Base-by-base conservation (phyloP, 2,329 filamentous ascomycete species). In the Neofusicoccum parvum region DNA sequence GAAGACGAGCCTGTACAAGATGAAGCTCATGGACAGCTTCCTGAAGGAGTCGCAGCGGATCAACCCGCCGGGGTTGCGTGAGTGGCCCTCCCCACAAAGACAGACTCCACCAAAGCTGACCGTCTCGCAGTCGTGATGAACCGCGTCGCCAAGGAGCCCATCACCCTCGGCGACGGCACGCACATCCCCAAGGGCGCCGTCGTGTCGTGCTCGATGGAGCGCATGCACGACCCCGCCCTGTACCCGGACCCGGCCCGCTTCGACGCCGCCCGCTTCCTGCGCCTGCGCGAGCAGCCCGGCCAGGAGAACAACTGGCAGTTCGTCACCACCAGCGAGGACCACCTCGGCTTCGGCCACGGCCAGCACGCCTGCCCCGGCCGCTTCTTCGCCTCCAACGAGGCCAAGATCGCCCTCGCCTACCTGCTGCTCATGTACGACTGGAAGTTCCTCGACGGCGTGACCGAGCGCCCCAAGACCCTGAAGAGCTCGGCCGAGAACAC, bases 1-100 rank as follows among this genome's bases (percentile, higher is more conserved):
- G 36, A 76, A 75, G 68, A 65, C 68, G 11, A 66, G 70, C 3
- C 64, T 77, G 20, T 71, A 70, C 14, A 70, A 75, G 63, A 66
- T 76, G 14, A 70, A 71, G 23, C 66, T 76, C 17, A 68, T 77
- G 54, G 75, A 77, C 65, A 75, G 72, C 66, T 69, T 75, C 56
- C 67, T 77, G 63, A 76, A 76, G 67, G 75, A 77, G 64, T 69
- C 68, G 1, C 74, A 76, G 65, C 65, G 75, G 43, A 37, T 72
- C 20, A 72, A 70, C 20, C 69, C 69, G 0, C 64, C 70, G 4
- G 37, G 36, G 3, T 48, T 60, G n/a, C 17, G 71, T 73, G 68
- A 69, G 43, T 17, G 20, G 23, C 23, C 23, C 23, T 20, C 20
- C 2, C 20, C 23, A 3, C 23, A 23, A 23, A 23, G 23, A 23